These are phyloP conservation scores for Brettanomyces naardenensis DNA, from an alignment of 805 yeast genomes.

Conservation along the genomic window DNA sequence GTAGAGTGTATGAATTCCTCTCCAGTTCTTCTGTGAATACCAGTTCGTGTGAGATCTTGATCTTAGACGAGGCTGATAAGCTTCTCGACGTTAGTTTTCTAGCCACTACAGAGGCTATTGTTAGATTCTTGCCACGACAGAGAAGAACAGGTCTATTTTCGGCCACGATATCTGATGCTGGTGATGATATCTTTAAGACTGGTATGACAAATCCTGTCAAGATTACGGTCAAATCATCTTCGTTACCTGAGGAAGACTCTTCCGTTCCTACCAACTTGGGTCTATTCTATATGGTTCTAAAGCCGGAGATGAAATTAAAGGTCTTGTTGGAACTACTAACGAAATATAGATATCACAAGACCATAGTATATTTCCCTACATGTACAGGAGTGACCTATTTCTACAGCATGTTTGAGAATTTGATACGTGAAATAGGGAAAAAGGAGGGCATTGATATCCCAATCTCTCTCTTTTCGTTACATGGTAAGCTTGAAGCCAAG, in stretches of 20 bases:
- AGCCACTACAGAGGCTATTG: slow-evolving; percentile 57
- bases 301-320: slow-evolving; percentile 57
- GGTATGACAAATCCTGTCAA: slow-evolving; percentile 93
- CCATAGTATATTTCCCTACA: slow-evolving; percentile 89
- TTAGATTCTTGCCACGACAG: slow-evolving; percentile 75
- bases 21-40: slow-evolving; percentile 51
- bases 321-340: slow-evolving; percentile 45
- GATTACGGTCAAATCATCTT: slow-evolving; percentile 58
- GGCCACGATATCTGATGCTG: slow-evolving; percentile 85
- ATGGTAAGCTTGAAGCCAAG: slow-evolving; percentile 82
- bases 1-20: slow-evolving; percentile 72
- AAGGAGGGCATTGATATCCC: slow-evolving; percentile 6
- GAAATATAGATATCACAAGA: slow-evolving; percentile 57
- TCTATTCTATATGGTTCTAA: slow-evolving; percentile 50
- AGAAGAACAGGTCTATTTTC: slow-evolving; percentile 90
- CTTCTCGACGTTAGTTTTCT: slow-evolving; percentile 72
- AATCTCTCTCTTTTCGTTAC: slow-evolving; percentile 57
- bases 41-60: slow-evolving; percentile 58
- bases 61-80: slow-evolving; percentile 91
- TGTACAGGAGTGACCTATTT: slow-evolving; percentile 78
- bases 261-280: slow-evolving; percentile 58
- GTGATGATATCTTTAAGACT: slow-evolving; percentile 67
- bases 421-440: slow-evolving; percentile 25
- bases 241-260: slow-evolving; percentile 22
- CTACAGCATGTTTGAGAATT: slow-evolving; percentile 43